Base-by-base conservation (phyloP, 495 filamentous ascomycete genomes). In the Aspergillus incahuasiensis region DNA sequence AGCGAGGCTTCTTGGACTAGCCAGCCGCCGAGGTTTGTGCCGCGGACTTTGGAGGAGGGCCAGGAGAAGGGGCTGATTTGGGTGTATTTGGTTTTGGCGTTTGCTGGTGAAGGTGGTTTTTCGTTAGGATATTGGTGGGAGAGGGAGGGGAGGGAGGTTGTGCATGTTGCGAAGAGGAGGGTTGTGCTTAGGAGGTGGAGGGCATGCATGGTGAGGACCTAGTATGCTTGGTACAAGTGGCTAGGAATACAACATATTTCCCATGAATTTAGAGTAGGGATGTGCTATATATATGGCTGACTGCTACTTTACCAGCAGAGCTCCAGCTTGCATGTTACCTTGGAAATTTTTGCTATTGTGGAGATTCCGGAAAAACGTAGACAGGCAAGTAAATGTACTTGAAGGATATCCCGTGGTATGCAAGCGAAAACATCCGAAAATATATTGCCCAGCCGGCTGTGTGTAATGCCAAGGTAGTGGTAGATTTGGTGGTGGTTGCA, bases 11-110 rank as follows among this genome's bases (percentile, higher is more conserved):
- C 69, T 56, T 72, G 67, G 7, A 62, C 63, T 0, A 72, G 64
- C 69, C 67, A 70, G 32, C 67, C 69, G 8, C 69, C 67, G 12
- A 72, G 59, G 32, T 72, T 72, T 39, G 63, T 64, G 20, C 66
- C 66, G 32, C 32, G 32, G 32, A 35, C 32, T 35, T 35, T 35
- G 12, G 32, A 2, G 32, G 6, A 7, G 9, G 32, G 12, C 32
- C 32, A 35, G 32, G 41, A 25, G 21, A 18, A 25, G 2, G 21
- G 16, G 21, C 15, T 9, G 21, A 16, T 3, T 35, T 32, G 24
- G n/a, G n/a, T n/a, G n/a, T n/a, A n/a, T n/a, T n/a, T n/a, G n/a
- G n/a, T n/a, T n/a, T n/a, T n/a, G n/a, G n/a, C n/a, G n/a, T n/a
- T n/a, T n/a, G n/a, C n/a, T n/a, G n/a, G n/a, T n/a, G n/a, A n/a